phyloP scores from a whole-genome alignment of 192 early-diverging fungal genomes.

The Mortierella hygrophila region DNA sequence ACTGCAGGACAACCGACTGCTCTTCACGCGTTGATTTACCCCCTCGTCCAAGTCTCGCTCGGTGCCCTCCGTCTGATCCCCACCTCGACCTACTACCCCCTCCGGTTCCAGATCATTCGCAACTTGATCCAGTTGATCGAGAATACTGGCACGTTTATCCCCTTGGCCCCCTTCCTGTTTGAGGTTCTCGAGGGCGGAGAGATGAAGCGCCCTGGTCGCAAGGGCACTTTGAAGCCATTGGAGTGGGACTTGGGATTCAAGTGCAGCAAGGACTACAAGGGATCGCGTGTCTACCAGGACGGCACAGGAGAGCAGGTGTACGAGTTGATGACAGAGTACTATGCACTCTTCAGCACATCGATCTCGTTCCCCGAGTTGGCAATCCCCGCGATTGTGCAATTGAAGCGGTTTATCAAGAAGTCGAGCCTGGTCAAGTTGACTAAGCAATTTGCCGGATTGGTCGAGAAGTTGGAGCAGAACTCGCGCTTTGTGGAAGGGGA shows the following conservation, averaged over 20 bases:
- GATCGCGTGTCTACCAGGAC: conserved; percentile 86
- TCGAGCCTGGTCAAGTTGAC: conserved; percentile 81
- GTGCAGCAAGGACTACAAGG: conserved; percentile 86
- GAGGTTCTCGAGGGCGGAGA: conserved; percentile 87
- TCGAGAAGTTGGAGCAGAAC: conserved; percentile 91
- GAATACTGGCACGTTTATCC: conserved; percentile 85
- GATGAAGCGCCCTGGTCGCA: conserved; percentile 76
- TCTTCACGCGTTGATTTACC: conserved; percentile 86
- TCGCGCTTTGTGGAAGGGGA: conserved; percentile 79
- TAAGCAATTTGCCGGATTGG: conserved; percentile 84
- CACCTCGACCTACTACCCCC: conserved; percentile 91
- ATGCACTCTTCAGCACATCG: conserved; percentile 76
- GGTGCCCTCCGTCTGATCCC: conserved; percentile 88
- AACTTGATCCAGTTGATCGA: conserved; percentile 78
- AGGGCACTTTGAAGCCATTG: conserved; percentile 87
- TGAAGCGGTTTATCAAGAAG: conserved; percentile 89
- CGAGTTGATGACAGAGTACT: conserved; percentile 80
- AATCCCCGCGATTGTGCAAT: conserved; percentile 86
- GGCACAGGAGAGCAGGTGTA: conserved; percentile 87
- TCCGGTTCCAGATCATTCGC: conserved; percentile 89
- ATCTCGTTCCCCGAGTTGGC: conserved; percentile 97
- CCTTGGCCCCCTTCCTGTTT: conserved; percentile 86
- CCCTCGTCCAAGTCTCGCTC: conserved; percentile 84
- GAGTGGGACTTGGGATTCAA: conserved; percentile 84
- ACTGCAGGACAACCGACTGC: conserved; percentile 61